Conservation (phyloP, 306 rosid species). For the Astragalus glycyphyllos region DNA sequence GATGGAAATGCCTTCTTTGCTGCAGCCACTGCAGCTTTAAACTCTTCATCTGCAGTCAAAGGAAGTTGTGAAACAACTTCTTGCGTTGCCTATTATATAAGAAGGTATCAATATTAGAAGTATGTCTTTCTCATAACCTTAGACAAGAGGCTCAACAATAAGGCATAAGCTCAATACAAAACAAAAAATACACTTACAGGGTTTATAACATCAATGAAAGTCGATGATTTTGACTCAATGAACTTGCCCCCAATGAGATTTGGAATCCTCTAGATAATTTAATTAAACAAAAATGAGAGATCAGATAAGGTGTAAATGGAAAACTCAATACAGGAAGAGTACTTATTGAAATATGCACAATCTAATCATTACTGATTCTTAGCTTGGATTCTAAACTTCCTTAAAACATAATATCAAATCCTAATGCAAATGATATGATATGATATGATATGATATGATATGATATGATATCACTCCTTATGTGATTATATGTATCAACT, state of each 20-base stretch:
- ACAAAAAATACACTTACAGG: constrained; percentile 61
- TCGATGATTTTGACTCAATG: constrained; percentile 61
- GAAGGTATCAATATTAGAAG: constrained; percentile 9
- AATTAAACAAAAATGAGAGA: neutral
- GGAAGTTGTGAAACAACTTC: constrained; percentile 82
- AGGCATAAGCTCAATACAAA: neutral
- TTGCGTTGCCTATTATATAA: constrained; percentile 71
- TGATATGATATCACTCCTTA: too few relatives aligned
- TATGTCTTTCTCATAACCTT: neutral
- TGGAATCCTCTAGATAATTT: constrained; percentile 63
- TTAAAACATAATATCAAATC: too few relatives aligned
- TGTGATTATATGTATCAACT: too few relatives aligned
- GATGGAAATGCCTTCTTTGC: constrained; percentile 77
- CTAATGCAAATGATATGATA: too few relatives aligned
- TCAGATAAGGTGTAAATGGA: neutral
- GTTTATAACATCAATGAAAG: constrained; percentile 64
- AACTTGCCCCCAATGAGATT: constrained; percentile 74
- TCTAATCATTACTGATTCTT: too few relatives aligned
- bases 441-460: too few relatives aligned
- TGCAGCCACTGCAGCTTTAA: constrained; percentile 73
- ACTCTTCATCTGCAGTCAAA: constrained; percentile 68
- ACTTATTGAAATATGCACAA: constrained; percentile 1
- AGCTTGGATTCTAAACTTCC: too few relatives aligned
- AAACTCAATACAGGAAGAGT: constrained; percentile 3
- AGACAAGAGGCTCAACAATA: neutral